Percentiles rank a stretch among this genome's conserved stretches.
These are phyloP conservation scores for Tricholoma furcatifolium DNA, from an alignment of 768 basidiomycete species.

Conservation along the genomic window DNA sequence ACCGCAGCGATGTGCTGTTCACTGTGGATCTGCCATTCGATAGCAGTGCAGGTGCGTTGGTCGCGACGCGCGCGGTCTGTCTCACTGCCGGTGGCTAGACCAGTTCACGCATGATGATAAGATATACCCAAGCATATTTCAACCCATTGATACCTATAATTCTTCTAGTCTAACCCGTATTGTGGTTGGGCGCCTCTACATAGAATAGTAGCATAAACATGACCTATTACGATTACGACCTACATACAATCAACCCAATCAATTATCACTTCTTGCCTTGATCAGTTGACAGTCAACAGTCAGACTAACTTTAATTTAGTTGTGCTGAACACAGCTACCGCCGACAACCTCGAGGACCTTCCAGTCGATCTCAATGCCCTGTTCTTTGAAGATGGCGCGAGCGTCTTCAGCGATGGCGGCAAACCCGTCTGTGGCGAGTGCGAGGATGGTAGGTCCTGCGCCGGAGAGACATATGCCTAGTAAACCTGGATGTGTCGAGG, in stretches of 20 bases:
- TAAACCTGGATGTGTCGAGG: constrained; percentile 87
- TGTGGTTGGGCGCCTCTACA: neutral
- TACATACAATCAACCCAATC: constrained; percentile 18
- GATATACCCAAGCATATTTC: no score
- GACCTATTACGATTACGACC: constrained; percentile 3
- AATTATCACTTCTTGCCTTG: constrained; percentile 11
- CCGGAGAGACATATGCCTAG: constrained; percentile 97
- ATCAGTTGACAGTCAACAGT: neutral
- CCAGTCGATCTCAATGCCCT: constrained; percentile 87
- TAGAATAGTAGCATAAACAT: constrained; percentile 2
- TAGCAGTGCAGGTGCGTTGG: constrained; percentile 59
- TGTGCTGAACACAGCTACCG: constrained; percentile 36
- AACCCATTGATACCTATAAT: neutral
- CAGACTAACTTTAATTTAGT: no score
- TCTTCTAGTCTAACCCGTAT: neutral
- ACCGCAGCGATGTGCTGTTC: constrained; percentile 88
- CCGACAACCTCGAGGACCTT: constrained; percentile 70
- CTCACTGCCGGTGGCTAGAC: constrained; percentile 75
- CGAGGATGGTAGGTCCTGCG: constrained; percentile 96
- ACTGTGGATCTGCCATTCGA: constrained; percentile 85
- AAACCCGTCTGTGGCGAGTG: constrained; percentile 84
- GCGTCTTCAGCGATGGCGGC: constrained; percentile 86
- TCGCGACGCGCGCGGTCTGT: constrained; percentile 88
- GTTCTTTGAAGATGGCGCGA: constrained; percentile 63
- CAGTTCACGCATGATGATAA: neutral